Evolutionary conservation across 352 stramenopile genomes (phyloP), one percentile per base, ranked within the genome.

Genomic region (Pythium diclinum): DNA sequence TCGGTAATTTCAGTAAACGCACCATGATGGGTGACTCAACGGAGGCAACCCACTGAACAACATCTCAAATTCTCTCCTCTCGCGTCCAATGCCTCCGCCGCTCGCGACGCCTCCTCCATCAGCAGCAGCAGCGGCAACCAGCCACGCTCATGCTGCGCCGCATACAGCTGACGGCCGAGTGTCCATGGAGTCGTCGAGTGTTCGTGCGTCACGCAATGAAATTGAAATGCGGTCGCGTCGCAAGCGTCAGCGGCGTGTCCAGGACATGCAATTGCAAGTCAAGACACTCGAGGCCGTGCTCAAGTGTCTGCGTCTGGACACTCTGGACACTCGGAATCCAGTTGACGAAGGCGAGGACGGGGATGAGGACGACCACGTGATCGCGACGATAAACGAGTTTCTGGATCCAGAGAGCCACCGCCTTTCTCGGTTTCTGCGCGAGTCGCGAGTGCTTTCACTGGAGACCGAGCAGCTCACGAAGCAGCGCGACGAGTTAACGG

Each of bases 201-300:
- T 11, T 3, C 57, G 57, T 28, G 47, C 47, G 32, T 14, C 6
- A 6, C 57, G 57, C 46, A 51, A 34, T 11, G 57, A 51, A n/a
- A 56, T 56, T 33, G 57, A 63, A 32, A 30, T 23, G 44, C 57
- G 47, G 17, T 63, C 57, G n/a, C 57, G 44, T 8, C 57, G 21
- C 6, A 51, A 34, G 10, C 44, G 44, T 11, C 16, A 57, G 57
- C 30, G 56, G 57, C 47, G 47, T 17, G 9, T 56, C 8, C 57
- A 33, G 7, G 42, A 14, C 13, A 61, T 61, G 56, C 56, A 34
- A 25, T 44, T 36, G 3, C 57, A 42, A 4, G 44, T 63, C 1
- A 14, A 36, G 30, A 56, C 57, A 3, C 47, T 63, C 4, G 28
- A 56, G 44, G 19, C n/a, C 16, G 34, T 63, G 44, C n/a, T 63